phyloP scores from a whole-genome alignment of 805 yeast species.

The Ogataea corticis region DNA sequence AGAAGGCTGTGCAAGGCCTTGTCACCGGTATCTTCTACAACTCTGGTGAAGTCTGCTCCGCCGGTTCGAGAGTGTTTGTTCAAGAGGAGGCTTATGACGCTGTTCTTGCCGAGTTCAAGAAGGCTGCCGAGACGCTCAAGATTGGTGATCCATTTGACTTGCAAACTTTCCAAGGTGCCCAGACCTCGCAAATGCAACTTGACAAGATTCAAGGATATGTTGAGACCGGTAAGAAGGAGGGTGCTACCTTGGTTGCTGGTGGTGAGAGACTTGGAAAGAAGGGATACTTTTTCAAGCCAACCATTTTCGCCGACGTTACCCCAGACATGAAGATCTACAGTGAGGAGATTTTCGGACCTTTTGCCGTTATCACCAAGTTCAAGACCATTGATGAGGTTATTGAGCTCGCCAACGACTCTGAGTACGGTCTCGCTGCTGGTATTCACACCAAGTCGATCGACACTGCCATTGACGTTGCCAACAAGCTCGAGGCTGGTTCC shows the following conservation, averaged over 20 bases:
- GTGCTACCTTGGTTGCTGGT: constrained; percentile 69
- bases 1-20: constrained; percentile 49
- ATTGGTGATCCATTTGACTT: constrained; percentile 77
- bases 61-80: constrained; percentile 77
- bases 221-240: constrained; percentile 64
- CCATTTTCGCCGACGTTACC: constrained; percentile 67
- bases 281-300: constrained; percentile 75
- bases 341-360: constrained; percentile 84
- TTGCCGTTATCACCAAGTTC: constrained; percentile 69
- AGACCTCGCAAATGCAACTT: constrained; percentile 68
- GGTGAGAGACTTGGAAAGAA: constrained; percentile 64
- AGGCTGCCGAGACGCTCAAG: constrained; percentile 57
- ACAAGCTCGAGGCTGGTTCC: constrained; percentile 70
- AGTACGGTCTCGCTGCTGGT: constrained; percentile 82
- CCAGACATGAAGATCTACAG: constrained; percentile 62
- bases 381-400: constrained; percentile 67
- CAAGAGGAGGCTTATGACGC: constrained; percentile 72
- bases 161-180: constrained; percentile 73
- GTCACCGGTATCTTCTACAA: constrained; percentile 72
- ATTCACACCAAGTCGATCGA: constrained; percentile 64
- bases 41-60: constrained; percentile 82
- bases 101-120: constrained; percentile 57
- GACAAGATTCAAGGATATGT: constrained; percentile 68
- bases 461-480: constrained; percentile 63
- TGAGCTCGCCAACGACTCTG: constrained; percentile 65